Evolutionary conservation across 2,329 filamentous ascomycete genomes (phyloP).

Genomic region (Claviceps sorghi): DNA sequence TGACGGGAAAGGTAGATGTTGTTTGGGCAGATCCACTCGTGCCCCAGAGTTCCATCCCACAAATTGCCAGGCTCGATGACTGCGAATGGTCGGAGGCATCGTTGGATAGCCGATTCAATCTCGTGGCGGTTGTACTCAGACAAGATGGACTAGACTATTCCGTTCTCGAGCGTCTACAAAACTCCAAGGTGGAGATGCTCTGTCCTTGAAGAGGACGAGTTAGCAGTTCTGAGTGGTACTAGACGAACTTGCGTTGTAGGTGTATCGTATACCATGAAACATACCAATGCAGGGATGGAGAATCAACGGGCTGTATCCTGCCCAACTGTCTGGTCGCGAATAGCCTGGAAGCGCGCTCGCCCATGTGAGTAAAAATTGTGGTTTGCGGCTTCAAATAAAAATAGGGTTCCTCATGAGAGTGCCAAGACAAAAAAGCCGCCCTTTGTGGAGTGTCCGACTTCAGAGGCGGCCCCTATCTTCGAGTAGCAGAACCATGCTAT

Average conservation of each 20-base stretch:
- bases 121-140: constrained; percentile 28
- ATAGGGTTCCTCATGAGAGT: no score
- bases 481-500: no score
- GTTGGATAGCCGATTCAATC: constrained; percentile 24
- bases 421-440: no score
- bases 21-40: constrained; percentile 30
- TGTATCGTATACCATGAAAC: background rate
- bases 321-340: background rate
- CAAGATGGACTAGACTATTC: constrained; percentile 28
- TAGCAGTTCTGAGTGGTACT: background rate
- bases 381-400: no score
- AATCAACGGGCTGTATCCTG: background rate
- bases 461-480: no score
- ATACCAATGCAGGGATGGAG: no score
- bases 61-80: constrained; percentile 23
- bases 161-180: constrained; percentile 20
- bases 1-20: constrained; percentile 25
- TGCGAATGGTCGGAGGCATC: constrained; percentile 22
- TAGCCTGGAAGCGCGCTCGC: no score
- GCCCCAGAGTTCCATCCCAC: constrained; percentile 24
- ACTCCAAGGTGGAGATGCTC: constrained; percentile 25
- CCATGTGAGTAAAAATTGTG: no score
- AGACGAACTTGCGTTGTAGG: background rate
- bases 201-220: constrained; percentile 11
- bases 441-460: no score